Evolutionary conservation across 2,329 filamentous ascomycete genomes (phyloP), one percentile per base, ranked within the genome.

Genomic region (Calonectria pseudoturangicola): DNA sequence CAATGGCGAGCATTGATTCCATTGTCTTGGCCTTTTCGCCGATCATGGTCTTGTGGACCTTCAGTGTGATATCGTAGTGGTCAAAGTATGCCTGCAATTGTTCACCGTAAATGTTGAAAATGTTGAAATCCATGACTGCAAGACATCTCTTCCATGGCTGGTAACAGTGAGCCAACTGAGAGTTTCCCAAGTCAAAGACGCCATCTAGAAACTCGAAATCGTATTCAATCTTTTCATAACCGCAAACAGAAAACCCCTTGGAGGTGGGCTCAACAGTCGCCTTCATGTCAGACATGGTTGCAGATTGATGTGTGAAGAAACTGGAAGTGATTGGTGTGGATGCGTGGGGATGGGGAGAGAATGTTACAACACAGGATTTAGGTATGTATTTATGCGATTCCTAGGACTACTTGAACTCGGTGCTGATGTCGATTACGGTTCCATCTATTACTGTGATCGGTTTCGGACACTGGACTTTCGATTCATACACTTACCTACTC

Each of bases 181-280:
- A 78, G 79, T 93, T 93, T 74, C 86, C 79, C 50, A 86, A 78
- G 80, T 93, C 85, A 83, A 94, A 94, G 70, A 94, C 88, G 60
- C 89, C 90, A 77, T 94, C 92, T 58, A 94, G 88, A 83, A 94
- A 94, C 68, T 91, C 90, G 82, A 94, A 94, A 83, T 93, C 92
- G 81, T 94, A 94, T 80, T 93, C 90, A 80, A 94, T 94, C 87
- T 93, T 94, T 86, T 94, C 93, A 78, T 93, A 93, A 28, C 93
- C 93, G 77, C 92, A 90, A 73, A 94, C 92, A 76, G 93, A 90
- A 84, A 94, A 94, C 45, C 92, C 93, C 73, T 87, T 86, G 77
- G 87, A 84, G 74, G 91, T 94, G 84, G 92, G 89, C 73, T 87
- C 84, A 75, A 94, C 92, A 66, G 88, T 88, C 71, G 92, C 92